Evolutionary conservation across 2,329 filamentous ascomycete genomes (phyloP), one percentile per base, ranked within the genome.

Genomic region (Colletotrichum lupini): DNA sequence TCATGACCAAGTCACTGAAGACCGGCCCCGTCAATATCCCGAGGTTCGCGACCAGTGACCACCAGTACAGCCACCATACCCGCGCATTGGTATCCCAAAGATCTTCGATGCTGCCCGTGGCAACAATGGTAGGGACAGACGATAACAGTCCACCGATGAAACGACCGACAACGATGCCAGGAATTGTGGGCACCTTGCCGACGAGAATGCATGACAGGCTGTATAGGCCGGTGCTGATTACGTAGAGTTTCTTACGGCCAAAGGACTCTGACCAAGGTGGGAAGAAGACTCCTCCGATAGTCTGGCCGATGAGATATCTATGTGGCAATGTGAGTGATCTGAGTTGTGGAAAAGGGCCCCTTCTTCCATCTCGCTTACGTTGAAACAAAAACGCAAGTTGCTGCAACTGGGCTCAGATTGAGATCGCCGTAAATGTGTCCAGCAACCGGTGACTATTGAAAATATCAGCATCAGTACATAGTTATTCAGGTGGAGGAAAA

Each of bases 281-380:
- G 11, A 68, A 49, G 5, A 72, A 32, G 12, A 72, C 37, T 1
- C 68, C 68, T 2, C 68, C 68, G n/a, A 72, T 12, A 1, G 37
- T 16, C n/a, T 68, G 68, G 12, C 64, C 68, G 16, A 72, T 12
- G 19, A 72, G 68, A 22, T 72, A 72, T 16, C 66, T 68, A 16
- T 2, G 2, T 1, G 14, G 14, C 1, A 2, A 5, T 22, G 53
- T 55, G 26, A 30, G 14, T 2, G 30, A 55, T n/a, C 3, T 12
- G 1, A 19, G 2, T 4, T 8, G 1, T 28, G 19, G 6, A 4
- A 9, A 8, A 14, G 4, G 2, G 4, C 26, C 8, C 28, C 6
- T 9, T 16, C 8, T 24, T 32, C 14, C 22, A 8, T 42, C 37
- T 42, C 4, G 19, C 46, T 26, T 55, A 68, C 19, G 49, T 58